Percentiles rank a stretch among this genome's conserved stretches.
phyloP scores from a whole-genome alignment of 2,329 filamentous ascomycete species.

The Aspergillus ibericus region DNA sequence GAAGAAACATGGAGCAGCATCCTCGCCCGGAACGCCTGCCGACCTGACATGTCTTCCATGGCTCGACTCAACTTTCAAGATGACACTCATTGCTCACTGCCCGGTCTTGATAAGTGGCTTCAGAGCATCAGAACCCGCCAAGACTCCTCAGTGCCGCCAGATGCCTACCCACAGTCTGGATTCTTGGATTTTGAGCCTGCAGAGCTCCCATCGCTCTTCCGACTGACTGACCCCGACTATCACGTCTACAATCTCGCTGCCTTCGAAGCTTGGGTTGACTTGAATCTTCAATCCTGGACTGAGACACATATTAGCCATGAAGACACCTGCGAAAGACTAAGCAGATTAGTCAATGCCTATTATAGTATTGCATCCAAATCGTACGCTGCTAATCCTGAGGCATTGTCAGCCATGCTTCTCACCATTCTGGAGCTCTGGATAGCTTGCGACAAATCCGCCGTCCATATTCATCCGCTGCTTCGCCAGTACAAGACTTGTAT shows the following conservation, averaged over 20 bases:
- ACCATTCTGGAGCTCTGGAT: conserved; percentile 61
- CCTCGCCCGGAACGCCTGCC: conserved; percentile 10
- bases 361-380: conserved; percentile 18
- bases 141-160: conserved; percentile 1
- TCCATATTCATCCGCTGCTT: conserved; percentile 43
- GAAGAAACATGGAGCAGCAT: conserved; percentile 3
- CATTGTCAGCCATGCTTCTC: conserved; percentile 56
- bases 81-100: conserved; percentile 9
- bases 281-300: conserved; percentile 44
- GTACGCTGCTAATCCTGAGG: conserved; percentile 49
- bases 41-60: conserved; percentile 1
- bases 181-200: conserved; percentile 7
- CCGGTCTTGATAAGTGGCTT: conserved; percentile 15
- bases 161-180: conserved; percentile 6
- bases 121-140: conserved; percentile 2
- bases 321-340: conserved; percentile 30
- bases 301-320: conserved; percentile 19
- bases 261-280: conserved; percentile 54
- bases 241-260: conserved; percentile 32
- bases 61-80: conserved; percentile 10
- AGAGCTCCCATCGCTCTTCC: conserved; percentile 12
- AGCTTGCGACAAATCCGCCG: conserved; percentile 53
- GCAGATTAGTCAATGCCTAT: conserved; percentile 37
- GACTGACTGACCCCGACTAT: conserved; percentile 12
- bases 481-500: conserved; percentile 51